These are phyloP conservation scores for Dichomitus squalens DNA, from an alignment of 1,284 basidiomycete species.

Conservation along the genomic window DNA sequence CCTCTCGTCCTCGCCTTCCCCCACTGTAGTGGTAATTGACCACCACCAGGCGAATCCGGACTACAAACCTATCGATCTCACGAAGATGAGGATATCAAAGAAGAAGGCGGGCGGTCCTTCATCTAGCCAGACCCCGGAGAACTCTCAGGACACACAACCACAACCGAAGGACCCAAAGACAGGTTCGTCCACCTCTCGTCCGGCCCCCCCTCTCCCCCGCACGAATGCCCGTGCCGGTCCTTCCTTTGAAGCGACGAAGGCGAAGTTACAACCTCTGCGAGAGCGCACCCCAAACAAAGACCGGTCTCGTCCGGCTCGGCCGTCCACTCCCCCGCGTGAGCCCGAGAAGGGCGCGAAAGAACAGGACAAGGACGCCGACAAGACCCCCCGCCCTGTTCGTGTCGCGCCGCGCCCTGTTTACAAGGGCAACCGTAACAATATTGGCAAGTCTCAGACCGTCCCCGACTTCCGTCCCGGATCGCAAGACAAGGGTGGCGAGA, in stretches of 20 bases:
- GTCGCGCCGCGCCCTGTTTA: conserved; percentile 19
- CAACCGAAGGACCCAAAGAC: not conserved
- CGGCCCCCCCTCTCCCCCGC: not conserved
- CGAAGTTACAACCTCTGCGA: conserved; percentile 3
- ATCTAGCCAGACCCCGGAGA: not conserved
- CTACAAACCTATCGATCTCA: conserved; percentile 18
- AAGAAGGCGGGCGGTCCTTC: conserved; percentile 3
- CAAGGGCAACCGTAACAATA: conserved; percentile 9
- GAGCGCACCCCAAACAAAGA: conserved; percentile 18
- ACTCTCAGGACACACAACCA: not conserved
- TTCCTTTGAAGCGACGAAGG: not conserved
- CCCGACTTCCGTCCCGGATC: conserved; percentile 8
- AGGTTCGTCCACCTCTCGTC: conserved; percentile 7
- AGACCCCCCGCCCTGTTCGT: conserved; percentile 22
- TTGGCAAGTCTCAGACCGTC: conserved; percentile 12
- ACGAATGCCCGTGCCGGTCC: not conserved
- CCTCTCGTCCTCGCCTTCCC: conserved; percentile 2
- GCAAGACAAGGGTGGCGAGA: conserved; percentile 3
- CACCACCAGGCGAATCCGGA: conserved; percentile 21
- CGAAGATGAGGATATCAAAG: conserved; percentile 22
- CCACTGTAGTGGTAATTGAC: conserved; percentile 20
- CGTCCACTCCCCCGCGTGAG: conserved; percentile 4
- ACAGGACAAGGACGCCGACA: conserved; percentile 8
- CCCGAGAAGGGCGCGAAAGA: conserved; percentile 1
- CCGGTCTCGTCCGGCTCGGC: not conserved